Conservation (phyloP, 2,329 filamentous ascomycete genomes). For the Chaetomium sp. region DNA sequence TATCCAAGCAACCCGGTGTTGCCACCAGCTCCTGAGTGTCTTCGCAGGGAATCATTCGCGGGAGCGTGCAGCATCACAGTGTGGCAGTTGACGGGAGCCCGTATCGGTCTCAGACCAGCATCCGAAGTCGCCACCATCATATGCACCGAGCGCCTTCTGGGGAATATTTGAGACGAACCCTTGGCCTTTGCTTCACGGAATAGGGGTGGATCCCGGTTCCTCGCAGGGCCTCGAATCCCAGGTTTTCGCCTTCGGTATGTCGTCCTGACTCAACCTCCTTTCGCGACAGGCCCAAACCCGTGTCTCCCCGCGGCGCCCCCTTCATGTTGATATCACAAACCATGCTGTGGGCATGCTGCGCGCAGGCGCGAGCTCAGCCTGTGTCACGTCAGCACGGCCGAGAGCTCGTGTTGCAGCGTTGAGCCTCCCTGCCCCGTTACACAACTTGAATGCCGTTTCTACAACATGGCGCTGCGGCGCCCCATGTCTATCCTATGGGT, state of each 20-base stretch:
- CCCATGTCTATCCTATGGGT: neutral
- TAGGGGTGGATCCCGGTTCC: constrained; percentile 8
- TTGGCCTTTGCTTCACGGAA: constrained; percentile 19
- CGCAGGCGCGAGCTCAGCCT: neutral
- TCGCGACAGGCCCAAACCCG: neutral
- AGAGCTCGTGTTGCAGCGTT: constrained; percentile 14
- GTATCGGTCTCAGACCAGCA: constrained; percentile 8
- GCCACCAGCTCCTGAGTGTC: constrained; percentile 19
- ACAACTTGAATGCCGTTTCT: neutral
- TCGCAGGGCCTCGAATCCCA: neutral
- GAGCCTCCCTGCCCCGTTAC: constrained; percentile 17
- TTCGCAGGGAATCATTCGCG: constrained; percentile 26
- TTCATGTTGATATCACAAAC: neutral
- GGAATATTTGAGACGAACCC: constrained; percentile 15
- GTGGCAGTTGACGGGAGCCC: constrained; percentile 11
- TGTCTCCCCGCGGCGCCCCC: neutral
- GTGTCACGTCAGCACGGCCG: constrained; percentile 21
- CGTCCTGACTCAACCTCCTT: neutral
- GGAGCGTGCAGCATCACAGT: constrained; percentile 32
- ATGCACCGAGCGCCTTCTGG: neutral
- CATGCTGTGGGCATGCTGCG: constrained; percentile 1
- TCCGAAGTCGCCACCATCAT: neutral
- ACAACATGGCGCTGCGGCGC: neutral
- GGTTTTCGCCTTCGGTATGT: constrained; percentile 13
- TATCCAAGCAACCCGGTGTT: constrained; percentile 13